Conservation (phyloP, 345 rosid species). For the Rhizophora apiculata region DNA sequence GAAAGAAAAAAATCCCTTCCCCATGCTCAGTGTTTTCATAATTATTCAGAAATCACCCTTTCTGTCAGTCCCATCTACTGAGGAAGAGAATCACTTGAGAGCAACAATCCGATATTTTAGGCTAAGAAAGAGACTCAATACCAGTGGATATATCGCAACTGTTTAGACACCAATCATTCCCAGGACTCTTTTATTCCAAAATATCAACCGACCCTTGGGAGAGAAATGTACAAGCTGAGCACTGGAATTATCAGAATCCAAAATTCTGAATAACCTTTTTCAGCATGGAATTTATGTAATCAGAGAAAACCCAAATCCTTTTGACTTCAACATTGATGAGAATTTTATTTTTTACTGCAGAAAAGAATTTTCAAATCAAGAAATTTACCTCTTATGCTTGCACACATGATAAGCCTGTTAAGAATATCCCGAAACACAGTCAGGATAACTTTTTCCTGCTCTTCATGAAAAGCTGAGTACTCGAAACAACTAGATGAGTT, state of each 20-base stretch:
- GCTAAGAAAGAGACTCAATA: constrained; percentile 17
- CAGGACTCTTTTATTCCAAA: constrained; percentile 7
- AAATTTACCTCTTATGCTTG: constrained; percentile 47
- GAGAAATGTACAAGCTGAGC: no score
- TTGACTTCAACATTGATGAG: not conserved
- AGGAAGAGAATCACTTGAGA: not conserved
- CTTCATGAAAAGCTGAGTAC: constrained; percentile 39
- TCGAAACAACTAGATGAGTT: constrained; percentile 21
- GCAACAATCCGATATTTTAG: not conserved
- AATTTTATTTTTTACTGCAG: constrained; percentile 18
- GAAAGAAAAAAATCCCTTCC: constrained; percentile 36
- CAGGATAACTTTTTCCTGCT: constrained; percentile 55
- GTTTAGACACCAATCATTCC: not conserved
- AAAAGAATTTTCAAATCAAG: not conserved
- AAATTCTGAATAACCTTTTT: constrained; percentile 25
- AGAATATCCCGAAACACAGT: constrained; percentile 51
- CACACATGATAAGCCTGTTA: constrained; percentile 41
- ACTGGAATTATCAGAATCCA: not conserved
- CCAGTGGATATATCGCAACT: not conserved
- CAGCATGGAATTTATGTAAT: not conserved
- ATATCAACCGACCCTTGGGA: not conserved
- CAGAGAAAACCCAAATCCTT: constrained; percentile 2
- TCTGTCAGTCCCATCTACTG: not conserved
- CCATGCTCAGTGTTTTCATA: not conserved
- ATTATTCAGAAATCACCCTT: constrained; percentile 12